These are phyloP conservation scores for Backusella westeae DNA, from an alignment of 192 early-diverging fungal genomes.

Conservation along the genomic window DNA sequence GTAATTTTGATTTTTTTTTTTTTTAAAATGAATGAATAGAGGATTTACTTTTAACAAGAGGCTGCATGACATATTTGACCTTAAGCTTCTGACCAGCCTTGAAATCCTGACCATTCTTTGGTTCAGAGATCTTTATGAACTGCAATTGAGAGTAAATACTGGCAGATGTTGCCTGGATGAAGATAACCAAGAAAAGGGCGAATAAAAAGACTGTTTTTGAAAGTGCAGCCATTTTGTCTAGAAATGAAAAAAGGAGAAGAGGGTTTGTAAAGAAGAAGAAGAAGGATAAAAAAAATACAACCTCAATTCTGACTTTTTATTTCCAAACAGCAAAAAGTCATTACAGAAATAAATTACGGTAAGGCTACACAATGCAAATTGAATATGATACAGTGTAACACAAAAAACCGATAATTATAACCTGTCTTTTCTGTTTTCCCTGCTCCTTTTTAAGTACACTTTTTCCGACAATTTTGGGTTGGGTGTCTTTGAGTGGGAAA, in stretches of 20 bases:
- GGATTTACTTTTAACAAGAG: constrained; percentile 28
- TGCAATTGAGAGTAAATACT: constrained; percentile 33
- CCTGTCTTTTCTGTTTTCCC: neutral
- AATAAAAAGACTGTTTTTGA: constrained; percentile 12
- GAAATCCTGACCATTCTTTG: constrained; percentile 23
- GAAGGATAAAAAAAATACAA: constrained; percentile 1
- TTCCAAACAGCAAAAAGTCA: neutral
- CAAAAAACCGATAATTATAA: neutral
- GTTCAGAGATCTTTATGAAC: constrained; percentile 33
- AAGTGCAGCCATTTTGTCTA: constrained; percentile 12
- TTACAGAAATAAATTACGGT: neutral
- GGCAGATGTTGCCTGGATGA: constrained; percentile 22
- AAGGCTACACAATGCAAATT: neutral
- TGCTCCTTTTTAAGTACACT: neutral
- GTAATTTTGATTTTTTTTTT: too few relatives aligned
- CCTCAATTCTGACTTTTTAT: neutral
- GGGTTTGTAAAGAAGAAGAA: neutral
- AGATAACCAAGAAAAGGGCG: constrained; percentile 14
- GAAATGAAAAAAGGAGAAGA: neutral
- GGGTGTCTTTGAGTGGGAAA: too few relatives aligned
- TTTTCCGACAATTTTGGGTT: too few relatives aligned
- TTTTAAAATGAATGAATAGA: neutral
- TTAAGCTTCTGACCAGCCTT: constrained; percentile 24
- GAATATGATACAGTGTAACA: neutral
- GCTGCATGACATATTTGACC: constrained; percentile 37